phyloP scores from a whole-genome alignment of 192 early-diverging fungal genomes.

The Coemansia sp. region DNA sequence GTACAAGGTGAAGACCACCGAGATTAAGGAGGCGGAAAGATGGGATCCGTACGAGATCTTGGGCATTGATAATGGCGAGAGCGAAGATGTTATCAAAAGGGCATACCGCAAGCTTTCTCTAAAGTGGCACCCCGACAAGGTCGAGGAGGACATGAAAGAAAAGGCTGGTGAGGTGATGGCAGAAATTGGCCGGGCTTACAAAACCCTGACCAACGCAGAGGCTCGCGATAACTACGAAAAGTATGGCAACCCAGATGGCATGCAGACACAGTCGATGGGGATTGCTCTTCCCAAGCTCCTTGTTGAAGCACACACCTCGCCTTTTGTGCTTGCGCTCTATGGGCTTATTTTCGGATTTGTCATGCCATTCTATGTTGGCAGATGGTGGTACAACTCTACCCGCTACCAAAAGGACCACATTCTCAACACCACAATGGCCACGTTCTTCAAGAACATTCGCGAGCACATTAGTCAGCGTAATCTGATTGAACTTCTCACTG shows the following conservation, averaged over 20 bases:
- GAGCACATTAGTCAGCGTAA: constrained; percentile 68
- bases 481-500: constrained; percentile 74
- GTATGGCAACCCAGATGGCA: constrained; percentile 96
- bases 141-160: constrained; percentile 63
- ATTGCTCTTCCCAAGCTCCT: constrained; percentile 92
- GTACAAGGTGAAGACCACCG: constrained; percentile 60
- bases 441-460: constrained; percentile 87
- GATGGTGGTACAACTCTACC: constrained; percentile 94
- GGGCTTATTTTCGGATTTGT: constrained; percentile 84
- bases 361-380: constrained; percentile 85
- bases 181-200: constrained; percentile 91
- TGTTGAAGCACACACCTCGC: constrained; percentile 82
- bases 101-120: constrained; percentile 71
- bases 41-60: constrained; percentile 98
- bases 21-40: constrained; percentile 61
- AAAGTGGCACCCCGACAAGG: constrained; percentile 81
- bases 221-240: constrained; percentile 91
- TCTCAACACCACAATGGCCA: constrained; percentile 84
- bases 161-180: constrained; percentile 75
- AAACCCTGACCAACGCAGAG: constrained; percentile 92
- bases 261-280: constrained; percentile 87
- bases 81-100: constrained; percentile 64
- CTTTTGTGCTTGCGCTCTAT: constrained; percentile 84
- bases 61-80: constrained; percentile 64
- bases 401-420: constrained; percentile 89